These are phyloP conservation scores for Serpula lacrymans DNA, from an alignment of 768 basidiomycete species.

Conservation along the genomic window DNA sequence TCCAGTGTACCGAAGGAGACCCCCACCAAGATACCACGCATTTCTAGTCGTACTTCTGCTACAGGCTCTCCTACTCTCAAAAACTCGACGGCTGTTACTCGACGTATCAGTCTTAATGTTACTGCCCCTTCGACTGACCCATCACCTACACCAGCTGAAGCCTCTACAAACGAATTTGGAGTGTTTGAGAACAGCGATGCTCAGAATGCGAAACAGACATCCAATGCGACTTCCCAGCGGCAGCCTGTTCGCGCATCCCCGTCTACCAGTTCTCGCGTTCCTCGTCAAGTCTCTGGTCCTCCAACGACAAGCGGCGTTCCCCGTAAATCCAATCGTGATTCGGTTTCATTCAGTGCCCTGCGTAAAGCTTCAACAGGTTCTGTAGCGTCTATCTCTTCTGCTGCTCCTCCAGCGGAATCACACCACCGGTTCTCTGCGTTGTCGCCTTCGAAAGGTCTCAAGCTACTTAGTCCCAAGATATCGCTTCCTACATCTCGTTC, in stretches of 20 bases:
- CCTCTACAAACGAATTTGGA: slow-evolving; percentile 72
- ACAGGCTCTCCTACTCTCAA: slow-evolving; percentile 69
- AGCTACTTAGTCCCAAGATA: slow-evolving; percentile 77
- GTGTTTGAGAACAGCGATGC: slow-evolving; percentile 64
- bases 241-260: slow-evolving; percentile 67
- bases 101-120: slow-evolving; percentile 65
- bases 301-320: slow-evolving; percentile 44
- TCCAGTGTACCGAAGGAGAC: slow-evolving; percentile 70
- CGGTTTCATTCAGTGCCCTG: slow-evolving; percentile 70
- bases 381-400: slow-evolving; percentile 62
- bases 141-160: slow-evolving; percentile 51
- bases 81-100: slow-evolving; percentile 49
- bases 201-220: slow-evolving; percentile 38
- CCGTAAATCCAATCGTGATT: slow-evolving; percentile 74
- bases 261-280: slow-evolving; percentile 53
- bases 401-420: slow-evolving; percentile 38
- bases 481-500: slow-evolving; percentile 55
- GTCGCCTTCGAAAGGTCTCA: slow-evolving; percentile 81
- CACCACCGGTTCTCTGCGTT: slow-evolving; percentile 76
- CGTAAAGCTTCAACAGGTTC: slow-evolving; percentile 85
- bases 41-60: slow-evolving; percentile 80
- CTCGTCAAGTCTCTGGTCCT: slow-evolving; percentile 58
- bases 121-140: slow-evolving; percentile 58
- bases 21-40: slow-evolving; percentile 90
- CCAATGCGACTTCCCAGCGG: slow-evolving; percentile 41